Percentiles rank a stretch among this genome's conserved stretches.
Evolutionary conservation across 2,329 filamentous ascomycete species (phyloP).

Genomic region (Polychaeton citri): DNA sequence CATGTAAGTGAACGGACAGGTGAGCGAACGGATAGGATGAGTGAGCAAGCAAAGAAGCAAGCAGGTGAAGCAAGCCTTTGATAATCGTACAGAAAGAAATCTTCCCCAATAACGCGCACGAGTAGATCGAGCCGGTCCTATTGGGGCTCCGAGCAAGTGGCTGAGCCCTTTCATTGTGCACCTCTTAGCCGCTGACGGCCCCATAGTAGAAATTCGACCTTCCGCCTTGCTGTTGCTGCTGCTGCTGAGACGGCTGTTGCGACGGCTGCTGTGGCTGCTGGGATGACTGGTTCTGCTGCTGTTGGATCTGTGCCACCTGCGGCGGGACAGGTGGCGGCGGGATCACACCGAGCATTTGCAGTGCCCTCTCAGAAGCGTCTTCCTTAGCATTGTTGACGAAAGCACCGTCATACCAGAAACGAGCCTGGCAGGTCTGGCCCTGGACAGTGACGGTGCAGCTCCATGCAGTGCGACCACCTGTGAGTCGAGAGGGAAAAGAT

Average conservation of each 20-base stretch:
- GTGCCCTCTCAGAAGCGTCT: slow-evolving; percentile 75
- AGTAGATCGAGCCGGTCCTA: no score
- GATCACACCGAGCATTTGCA: slow-evolving; percentile 39
- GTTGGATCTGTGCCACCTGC: slow-evolving; percentile 10
- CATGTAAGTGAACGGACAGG: no score
- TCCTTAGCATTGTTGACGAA: slow-evolving; percentile 79
- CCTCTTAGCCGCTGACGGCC: slow-evolving; percentile 4
- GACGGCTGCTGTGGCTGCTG: slow-evolving; percentile 1
- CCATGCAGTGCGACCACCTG: slow-evolving; percentile 85
- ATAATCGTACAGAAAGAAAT: no score
- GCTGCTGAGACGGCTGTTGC: slow-evolving; percentile 6
- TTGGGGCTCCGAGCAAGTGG: no score
- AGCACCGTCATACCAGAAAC: slow-evolving; percentile 85
- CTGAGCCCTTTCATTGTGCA: no score
- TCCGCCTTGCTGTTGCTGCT: slow-evolving; percentile 7
- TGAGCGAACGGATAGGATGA: no score
- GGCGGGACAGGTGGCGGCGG: slow-evolving; percentile 11
- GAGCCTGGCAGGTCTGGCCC: slow-evolving; percentile 51
- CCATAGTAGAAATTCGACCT: slow-evolving; percentile 2
- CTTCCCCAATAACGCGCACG: no score
- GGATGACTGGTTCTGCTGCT: slow-evolving; percentile 6
- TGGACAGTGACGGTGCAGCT: slow-evolving; percentile 65
- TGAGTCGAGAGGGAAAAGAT: background rate
- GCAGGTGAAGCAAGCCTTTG: no score
- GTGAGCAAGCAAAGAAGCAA: no score